Evolutionary conservation across 176 grass and related monocot species (phyloP).

Genomic region (Pontederia paniculata): DNA sequence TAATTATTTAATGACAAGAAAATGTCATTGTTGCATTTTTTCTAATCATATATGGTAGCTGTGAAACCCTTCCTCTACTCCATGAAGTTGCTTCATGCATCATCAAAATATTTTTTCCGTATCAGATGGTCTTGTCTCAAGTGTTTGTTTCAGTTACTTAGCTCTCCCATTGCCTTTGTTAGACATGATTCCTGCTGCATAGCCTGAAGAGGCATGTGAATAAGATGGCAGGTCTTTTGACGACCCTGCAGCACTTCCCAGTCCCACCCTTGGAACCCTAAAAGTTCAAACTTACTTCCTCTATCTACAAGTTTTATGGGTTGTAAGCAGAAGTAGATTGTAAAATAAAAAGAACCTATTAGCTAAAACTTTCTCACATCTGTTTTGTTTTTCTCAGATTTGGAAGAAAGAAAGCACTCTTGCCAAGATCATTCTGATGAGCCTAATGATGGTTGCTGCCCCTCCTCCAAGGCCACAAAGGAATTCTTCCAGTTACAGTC

Average conservation of each 20-base stretch:
- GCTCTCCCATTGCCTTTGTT: no score
- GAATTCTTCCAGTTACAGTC: constrained; percentile 47
- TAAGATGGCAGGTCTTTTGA: no score
- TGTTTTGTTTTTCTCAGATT: constrained; percentile 35
- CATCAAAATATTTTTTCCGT: no score
- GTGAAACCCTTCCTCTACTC: no score
- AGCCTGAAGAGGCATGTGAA: no score
- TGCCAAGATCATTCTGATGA: constrained; percentile 42
- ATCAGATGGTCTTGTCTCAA: no score
- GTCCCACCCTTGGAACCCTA: no score
- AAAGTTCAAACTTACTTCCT: neutral
- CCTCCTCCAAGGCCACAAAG: constrained; percentile 35
- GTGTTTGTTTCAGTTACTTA: no score
- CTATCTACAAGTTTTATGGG: neutral
- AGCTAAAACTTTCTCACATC: constrained; percentile 25
- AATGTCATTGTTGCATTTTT: neutral
- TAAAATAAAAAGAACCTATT: neutral
- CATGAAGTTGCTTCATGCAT: no score
- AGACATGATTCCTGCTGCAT: no score
- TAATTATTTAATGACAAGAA: neutral
- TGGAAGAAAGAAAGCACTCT: constrained; percentile 44
- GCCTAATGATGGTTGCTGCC: constrained; percentile 26
- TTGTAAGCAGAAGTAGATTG: neutral
- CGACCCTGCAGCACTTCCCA: no score
- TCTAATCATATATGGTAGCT: no score